Base-by-base conservation (phyloP, 768 basidiomycete genomes). In the Tricholoma saponaceum region DNA sequence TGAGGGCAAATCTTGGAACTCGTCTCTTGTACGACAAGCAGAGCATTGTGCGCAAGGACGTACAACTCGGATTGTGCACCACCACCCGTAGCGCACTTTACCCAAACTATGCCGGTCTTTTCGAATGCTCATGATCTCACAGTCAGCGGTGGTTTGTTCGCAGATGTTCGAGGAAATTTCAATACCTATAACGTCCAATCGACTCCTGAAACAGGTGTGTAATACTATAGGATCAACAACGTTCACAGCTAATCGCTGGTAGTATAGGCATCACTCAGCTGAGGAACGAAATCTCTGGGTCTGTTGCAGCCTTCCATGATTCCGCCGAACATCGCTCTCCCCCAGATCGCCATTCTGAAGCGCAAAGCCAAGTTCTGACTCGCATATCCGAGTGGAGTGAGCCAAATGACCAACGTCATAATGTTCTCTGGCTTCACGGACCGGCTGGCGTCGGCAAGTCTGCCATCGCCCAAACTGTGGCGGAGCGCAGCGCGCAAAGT, bases 371-470 rank as follows among this genome's bases (percentile, higher is more conserved):
- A 5, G 55, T 66, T 14, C 44, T 68, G 5, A 23, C 62, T 5
- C 32, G 57, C 9, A 60, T 70, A 4, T n/a, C 23, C n/a, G 20
- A 25, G n/a, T 57, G 56, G 51, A 44, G 43, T 32, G 26, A 32
- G 16, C 26, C 16, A 23, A 18, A 1, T 8, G 30, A 28, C 12
- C n/a, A 43, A 14, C 13, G 13, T 25, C 28, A 51, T 5, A 35
- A 35, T 35, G 33, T 66, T 7, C 37, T 62, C 16, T 68, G 67
- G 65, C 55, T 68, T 3, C 22, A 62, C 23, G 64, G 67, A n/a
- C 56, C 58, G 4, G 67, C 66, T 9, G 66, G 67, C 3, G 54
- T 56, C 1, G 66, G 67, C 0, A 68, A 66, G 54, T 62, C 66
- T n/a, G 62, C 66, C 10, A 55, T 66, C 22, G 60, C 58, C 0